Evolutionary conservation across 2,329 filamentous ascomycete species (phyloP), one percentile per base, ranked within the genome.

Genomic region (Talaromyces funiculosus): DNA sequence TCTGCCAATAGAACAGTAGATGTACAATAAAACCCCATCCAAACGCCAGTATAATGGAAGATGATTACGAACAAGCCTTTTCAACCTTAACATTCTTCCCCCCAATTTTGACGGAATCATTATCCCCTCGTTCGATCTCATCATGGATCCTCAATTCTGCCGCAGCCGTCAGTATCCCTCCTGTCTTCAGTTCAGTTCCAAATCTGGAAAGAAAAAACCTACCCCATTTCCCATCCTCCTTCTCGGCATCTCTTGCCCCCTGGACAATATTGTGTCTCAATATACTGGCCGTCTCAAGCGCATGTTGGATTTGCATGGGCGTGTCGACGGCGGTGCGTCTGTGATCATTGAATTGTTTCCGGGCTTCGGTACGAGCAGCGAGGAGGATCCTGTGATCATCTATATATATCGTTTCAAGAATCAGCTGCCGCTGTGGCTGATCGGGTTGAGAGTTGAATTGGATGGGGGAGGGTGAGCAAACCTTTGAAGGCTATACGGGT

Each of bases 91-190:
- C 71, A 18, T 67, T 64, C 66, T 74, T 67, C 35, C 69, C 68
- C 1, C 77, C 80, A 56, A 85, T 80, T 76, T 92, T 95, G 69
- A 97, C 85, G 35, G 88, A 90, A 67, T 97, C 92, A 71, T 99
- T 99, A 76, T 97, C 90, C 58, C 94, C 92, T 65, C 90, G 83
- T 75, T 99, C 93, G 31, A 89, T 99, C 65, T 96, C 80, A 63
- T 96, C 84, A 73, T 97, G 94, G 76, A 99, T 97, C 56, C 88
- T 84, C 61, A 97, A 78, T 72, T 89, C 92, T 97, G 67, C 31
- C 8, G 7, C 6, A 1, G 3, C 2, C 9, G 26, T 33, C 8
- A 51, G 47, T 31, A n/a, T 18, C 6, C 22, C 42, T 16, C 7
- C 24, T 4, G 14, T 2, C 3, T 4, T 7, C 14, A 20, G 9